These are phyloP conservation scores for Scenedesmus sp. DNA, from an alignment of 163 green algal genomes.

Conservation along the genomic window DNA sequence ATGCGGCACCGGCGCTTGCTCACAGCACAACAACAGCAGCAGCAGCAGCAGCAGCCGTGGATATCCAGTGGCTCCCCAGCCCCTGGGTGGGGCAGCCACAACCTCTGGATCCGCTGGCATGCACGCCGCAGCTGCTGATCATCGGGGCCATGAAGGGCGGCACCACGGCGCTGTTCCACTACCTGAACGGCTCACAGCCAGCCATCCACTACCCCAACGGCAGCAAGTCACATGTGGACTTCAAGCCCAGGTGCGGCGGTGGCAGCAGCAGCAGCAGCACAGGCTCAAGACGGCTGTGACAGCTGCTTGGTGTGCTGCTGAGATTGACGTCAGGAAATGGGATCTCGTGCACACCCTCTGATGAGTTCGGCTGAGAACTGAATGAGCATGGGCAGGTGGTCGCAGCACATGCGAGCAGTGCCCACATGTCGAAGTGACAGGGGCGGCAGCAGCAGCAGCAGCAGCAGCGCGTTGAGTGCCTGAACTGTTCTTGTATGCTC, in stretches of 20 bases:
- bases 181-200: constrained; percentile 25
- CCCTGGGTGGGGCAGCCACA: constrained; percentile 5
- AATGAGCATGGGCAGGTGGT: no score
- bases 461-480: background rate
- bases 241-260: constrained; percentile 4
- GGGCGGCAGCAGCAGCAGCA: background rate
- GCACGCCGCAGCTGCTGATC: constrained; percentile 29
- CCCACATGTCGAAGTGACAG: no score
- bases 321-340: no score
- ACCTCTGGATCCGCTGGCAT: constrained; percentile 21
- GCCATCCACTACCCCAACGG: constrained; percentile 1
- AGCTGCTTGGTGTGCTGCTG: no score
- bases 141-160: constrained; percentile 38
- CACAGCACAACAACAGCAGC: background rate
- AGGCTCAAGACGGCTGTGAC: background rate
- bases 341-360: background rate
- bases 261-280: background rate
- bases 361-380: background rate
- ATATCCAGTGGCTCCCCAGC: background rate
- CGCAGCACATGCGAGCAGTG: background rate
- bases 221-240: background rate
- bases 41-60: background rate
- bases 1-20: background rate
- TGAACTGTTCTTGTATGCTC: background rate
- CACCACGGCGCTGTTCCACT: constrained; percentile 33